Evolutionary conservation across 129 eudicot genomes (phyloP).

Genomic region (Arctium lappa): DNA sequence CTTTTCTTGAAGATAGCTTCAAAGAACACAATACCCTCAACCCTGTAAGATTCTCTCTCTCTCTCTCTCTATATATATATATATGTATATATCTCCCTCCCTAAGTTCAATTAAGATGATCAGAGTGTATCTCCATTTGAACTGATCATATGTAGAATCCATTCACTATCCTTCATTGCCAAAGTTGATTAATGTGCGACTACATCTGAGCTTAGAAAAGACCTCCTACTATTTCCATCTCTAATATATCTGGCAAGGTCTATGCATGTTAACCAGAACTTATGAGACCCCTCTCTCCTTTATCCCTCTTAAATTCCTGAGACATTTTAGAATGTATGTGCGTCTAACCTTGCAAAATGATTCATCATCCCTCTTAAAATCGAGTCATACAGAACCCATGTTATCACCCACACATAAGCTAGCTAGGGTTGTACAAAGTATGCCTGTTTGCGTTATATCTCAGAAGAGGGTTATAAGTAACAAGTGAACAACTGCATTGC

Average conservation of each 20-base stretch:
- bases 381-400: neutral
- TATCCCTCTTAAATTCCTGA: neutral
- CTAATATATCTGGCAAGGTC: neutral
- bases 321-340: neutral
- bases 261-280: neutral
- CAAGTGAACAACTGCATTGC: too few species aligned
- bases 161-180: neutral
- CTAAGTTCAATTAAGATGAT: too few species aligned
- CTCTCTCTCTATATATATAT: neutral
- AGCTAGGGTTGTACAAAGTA: too few species aligned
- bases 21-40: slow-evolving; percentile 86
- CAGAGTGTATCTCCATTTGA: neutral
- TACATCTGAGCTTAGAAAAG: neutral
- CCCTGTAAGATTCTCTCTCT: slow-evolving; percentile 46
- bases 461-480: too few species aligned
- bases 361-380: neutral
- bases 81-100: too few species aligned
- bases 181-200: neutral
- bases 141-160: neutral
- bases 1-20: slow-evolving; percentile 85
- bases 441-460: too few species aligned
- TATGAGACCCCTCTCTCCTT: neutral
- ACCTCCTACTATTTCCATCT: neutral
- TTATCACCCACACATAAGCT: too few species aligned
- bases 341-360: neutral